Evolutionary conservation across 148 eudicot genomes (phyloP).

Genomic region (Silene uniflora): DNA sequence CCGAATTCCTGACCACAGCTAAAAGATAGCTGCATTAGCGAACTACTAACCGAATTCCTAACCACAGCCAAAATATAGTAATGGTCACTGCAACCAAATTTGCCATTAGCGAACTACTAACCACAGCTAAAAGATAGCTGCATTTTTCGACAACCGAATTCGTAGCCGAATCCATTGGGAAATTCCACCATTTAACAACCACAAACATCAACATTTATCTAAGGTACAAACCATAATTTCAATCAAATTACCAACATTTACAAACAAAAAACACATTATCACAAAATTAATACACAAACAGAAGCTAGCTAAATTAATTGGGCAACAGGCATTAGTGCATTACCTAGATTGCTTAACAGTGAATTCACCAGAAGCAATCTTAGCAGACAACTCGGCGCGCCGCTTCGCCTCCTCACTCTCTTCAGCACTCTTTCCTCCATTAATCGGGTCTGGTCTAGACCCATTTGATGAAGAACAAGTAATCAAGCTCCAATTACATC

Average conservation of each 20-base stretch:
- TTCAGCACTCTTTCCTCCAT: constrained; percentile 43
- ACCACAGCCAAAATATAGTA: too few species aligned
- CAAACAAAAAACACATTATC: background rate
- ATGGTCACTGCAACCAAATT: too few species aligned
- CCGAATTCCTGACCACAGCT: too few species aligned
- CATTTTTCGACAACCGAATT: background rate
- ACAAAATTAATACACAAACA: background rate
- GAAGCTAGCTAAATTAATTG: background rate
- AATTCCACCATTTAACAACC: background rate
- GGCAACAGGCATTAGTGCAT: background rate
- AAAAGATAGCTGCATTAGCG: too few species aligned
- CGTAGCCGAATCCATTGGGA: too few species aligned
- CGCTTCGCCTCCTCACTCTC: constrained; percentile 52
- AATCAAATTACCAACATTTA: constrained; percentile 7
- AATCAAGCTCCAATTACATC: constrained; percentile 30
- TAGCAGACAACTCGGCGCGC: constrained; percentile 68
- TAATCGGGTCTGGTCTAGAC: constrained; percentile 39
- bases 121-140: background rate
- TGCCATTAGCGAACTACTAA: background rate
- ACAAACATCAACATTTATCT: background rate
- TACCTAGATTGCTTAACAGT: constrained; percentile 76
- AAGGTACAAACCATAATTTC: background rate
- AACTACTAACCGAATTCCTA: too few species aligned
- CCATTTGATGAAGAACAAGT: constrained; percentile 63
- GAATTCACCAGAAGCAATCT: constrained; percentile 89